These are phyloP conservation scores for Phellinidium pouzarii DNA, from an alignment of 1,284 basidiomycete genomes.

Conservation along the genomic window DNA sequence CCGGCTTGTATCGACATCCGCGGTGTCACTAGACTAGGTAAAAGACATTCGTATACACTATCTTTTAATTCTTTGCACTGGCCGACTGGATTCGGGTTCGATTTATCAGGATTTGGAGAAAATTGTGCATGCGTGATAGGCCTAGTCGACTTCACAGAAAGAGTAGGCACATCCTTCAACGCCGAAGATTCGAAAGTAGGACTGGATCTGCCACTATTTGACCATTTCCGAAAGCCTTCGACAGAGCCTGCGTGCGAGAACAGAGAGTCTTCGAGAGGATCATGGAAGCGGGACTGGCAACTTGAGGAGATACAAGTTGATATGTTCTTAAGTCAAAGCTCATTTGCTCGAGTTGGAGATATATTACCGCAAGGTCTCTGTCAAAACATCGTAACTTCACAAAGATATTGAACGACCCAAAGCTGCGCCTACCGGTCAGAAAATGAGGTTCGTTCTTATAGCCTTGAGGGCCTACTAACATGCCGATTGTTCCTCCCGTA, in stretches of 20 bases:
- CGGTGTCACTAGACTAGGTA: slow-evolving; percentile 75
- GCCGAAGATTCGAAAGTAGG: slow-evolving; percentile 30
- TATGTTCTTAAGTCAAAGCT: not conserved
- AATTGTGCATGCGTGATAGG: slow-evolving; percentile 46
- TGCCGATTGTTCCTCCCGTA: slow-evolving; percentile 81
- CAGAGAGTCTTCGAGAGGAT: slow-evolving; percentile 73
- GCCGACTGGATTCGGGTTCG: slow-evolving; percentile 23
- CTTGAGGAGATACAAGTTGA: not conserved
- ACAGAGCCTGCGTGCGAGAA: slow-evolving; percentile 70
- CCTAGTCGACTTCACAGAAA: slow-evolving; percentile 65
- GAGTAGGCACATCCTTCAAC: slow-evolving; percentile 38
- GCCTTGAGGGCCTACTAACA: slow-evolving; percentile 72
- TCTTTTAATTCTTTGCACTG: slow-evolving; percentile 49
- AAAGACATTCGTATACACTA: slow-evolving; percentile 57
- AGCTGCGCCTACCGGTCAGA: not conserved
- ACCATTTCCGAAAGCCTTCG: slow-evolving; percentile 70
- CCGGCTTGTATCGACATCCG: slow-evolving; percentile 56
- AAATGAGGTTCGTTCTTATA: slow-evolving; percentile 88
- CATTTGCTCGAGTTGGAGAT: not conserved
- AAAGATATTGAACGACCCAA: not conserved
- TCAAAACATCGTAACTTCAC: slow-evolving; percentile 48
- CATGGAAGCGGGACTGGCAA: slow-evolving; percentile 80
- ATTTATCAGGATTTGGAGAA: slow-evolving; percentile 26
- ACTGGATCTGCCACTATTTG: slow-evolving; percentile 45
- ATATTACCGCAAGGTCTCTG: slow-evolving; percentile 56